Evolutionary conservation across 139 green algal species (phyloP).

Genomic region (Chlamydomonas sp.): DNA sequence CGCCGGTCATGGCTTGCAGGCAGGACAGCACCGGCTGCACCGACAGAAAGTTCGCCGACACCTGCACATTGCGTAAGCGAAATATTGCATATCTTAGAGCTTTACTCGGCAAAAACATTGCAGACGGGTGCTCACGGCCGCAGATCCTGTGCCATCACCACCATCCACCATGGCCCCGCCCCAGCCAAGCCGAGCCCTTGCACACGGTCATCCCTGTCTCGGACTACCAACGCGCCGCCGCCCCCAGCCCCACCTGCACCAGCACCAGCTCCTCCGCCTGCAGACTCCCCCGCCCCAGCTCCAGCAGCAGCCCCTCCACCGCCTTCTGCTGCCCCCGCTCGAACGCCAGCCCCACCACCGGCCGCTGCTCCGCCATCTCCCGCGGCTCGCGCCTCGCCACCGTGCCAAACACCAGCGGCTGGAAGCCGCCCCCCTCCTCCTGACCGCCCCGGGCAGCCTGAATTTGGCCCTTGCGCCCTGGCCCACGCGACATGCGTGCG

Average conservation of each 20-base stretch:
- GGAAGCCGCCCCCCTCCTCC: not conserved
- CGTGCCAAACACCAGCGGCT: conserved; percentile 50
- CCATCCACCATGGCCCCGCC: too few species aligned
- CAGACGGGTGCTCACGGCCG: too few species aligned
- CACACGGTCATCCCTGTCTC: too few species aligned
- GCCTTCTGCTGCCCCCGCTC: conserved; percentile 17
- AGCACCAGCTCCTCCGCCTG: conserved; percentile 25
- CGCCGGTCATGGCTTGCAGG: conserved; percentile 50
- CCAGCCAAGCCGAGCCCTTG: too few species aligned
- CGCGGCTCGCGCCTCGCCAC: conserved; percentile 37
- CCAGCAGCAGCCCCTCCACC: conserved; percentile 32
- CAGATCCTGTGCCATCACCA: too few species aligned
- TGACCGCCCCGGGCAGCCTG: too few species aligned
- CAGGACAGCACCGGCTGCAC: conserved; percentile 56
- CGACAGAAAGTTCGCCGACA: conserved; percentile 48
- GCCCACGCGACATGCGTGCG: conserved; percentile 7
- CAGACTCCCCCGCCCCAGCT: conserved; percentile 6
- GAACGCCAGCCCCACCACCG: conserved; percentile 52
- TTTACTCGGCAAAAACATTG: not conserved
- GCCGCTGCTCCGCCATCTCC: conserved; percentile 39
- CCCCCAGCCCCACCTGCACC: conserved; percentile 44
- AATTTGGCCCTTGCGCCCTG: too few species aligned
- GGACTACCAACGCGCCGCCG: too few species aligned
- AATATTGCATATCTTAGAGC: not conserved
- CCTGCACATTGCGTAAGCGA: conserved; percentile 26